Conservation (phyloP, 176 grass and related monocot species). For the Ensete glaucum region DNA sequence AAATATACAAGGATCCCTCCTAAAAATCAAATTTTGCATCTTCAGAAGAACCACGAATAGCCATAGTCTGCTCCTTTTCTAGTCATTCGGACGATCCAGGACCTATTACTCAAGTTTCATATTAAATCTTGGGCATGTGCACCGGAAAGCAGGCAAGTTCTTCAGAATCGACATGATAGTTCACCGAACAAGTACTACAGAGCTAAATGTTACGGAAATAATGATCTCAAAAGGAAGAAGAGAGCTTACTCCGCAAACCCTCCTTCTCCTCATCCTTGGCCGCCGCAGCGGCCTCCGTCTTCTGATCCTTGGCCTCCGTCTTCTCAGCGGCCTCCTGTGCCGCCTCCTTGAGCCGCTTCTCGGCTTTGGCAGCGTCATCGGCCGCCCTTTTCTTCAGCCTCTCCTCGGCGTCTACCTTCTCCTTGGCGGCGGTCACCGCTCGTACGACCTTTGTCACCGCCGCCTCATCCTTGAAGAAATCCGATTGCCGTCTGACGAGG, state of each 20-base stretch:
- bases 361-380: slow-evolving; percentile 4
- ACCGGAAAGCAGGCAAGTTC: neutral
- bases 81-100: neutral
- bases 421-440: slow-evolving; percentile 47
- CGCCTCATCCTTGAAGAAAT: slow-evolving; percentile 48
- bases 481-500: slow-evolving; percentile 40
- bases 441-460: slow-evolving; percentile 46
- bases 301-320: slow-evolving; percentile 9
- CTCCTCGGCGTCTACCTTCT: slow-evolving; percentile 59
- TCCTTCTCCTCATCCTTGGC: slow-evolving; percentile 27
- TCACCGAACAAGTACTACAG: neutral
- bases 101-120: neutral
- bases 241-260: slow-evolving; percentile 22
- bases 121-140: neutral
- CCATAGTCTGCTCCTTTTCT: neutral
- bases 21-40: neutral
- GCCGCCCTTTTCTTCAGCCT: slow-evolving; percentile 27
- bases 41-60: neutral
- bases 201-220: neutral
- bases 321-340: slow-evolving; percentile 13
- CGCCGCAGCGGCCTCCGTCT: slow-evolving; percentile 15
- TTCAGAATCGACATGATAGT: neutral
- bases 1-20: neutral
- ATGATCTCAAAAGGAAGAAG: neutral
- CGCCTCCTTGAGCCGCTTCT: slow-evolving; percentile 29